Evolutionary conservation across 2,329 filamentous ascomycete genomes (phyloP), one percentile per base, ranked within the genome.

Genomic region (Claviceps fusiformis): DNA sequence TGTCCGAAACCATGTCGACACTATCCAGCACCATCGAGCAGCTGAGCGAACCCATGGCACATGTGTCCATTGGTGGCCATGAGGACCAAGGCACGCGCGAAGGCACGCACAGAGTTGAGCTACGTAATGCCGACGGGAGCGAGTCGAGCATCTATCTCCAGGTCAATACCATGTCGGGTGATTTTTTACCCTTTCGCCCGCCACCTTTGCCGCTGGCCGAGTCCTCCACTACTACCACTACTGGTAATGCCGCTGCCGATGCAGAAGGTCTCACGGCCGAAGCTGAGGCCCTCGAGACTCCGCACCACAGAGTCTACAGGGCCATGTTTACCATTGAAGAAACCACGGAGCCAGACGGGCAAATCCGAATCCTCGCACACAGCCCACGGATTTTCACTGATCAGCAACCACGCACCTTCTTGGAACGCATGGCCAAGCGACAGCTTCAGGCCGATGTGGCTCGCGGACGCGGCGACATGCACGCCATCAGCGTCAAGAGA

Each of bases 401-500:
- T 57, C 65, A 70, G 35, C 68, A 67, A 63, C 68, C 67, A 67
- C 74, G 62, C 71, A 77, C 77, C 51, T 91, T 90, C 67, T 74
- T 89, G 33, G 81, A 87, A 67, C 84, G 87, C 61, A 82, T 88
- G 75, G 79, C 81, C 52, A 72, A 77, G 64, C 80, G 85, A 59
- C 80, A 85, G 70, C 68, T 82, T 62, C 76, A 73, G 58, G 81
- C 79, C 57, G 77, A 82, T 59, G 76, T 81, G 55, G 72, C 73
- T 53, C 73, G 76, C 59, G 71, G 72, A 54, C 73, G 73, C 60
- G 70, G 69, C 56, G 71, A 74, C 62, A 91, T 95, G 85, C 74
- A 85, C 58, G 81, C 89, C 60, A 89, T 98, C 68, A 95, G 89
- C 67, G 92, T 96, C 63, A 90, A 86, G 78, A 81, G 93, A 70